These are phyloP conservation scores for Cytidiella melzeri DNA, from an alignment of 768 basidiomycete species.

Conservation along the genomic window DNA sequence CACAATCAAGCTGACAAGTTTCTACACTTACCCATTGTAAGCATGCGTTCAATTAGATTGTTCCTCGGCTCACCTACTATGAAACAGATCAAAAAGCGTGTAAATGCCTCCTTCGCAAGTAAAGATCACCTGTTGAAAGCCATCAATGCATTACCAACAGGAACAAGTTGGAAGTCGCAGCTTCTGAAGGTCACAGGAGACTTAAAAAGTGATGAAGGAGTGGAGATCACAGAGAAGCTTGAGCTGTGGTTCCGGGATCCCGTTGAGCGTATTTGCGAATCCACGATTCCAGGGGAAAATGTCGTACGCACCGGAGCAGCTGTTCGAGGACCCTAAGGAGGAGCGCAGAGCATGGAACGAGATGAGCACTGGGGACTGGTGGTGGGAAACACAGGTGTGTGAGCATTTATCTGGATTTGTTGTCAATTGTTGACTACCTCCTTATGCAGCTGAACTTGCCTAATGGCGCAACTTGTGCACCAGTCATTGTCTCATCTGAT, in stretches of 20 bases:
- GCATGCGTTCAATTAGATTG: no score
- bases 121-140: slow-evolving; percentile 1
- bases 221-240: slow-evolving; percentile 24
- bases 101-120: background rate
- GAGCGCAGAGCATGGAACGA: slow-evolving; percentile 27
- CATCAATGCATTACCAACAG: background rate
- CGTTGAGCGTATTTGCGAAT: slow-evolving; percentile 30
- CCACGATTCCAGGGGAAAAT: slow-evolving; percentile 25
- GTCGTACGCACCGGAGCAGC: slow-evolving; percentile 27
- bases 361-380: slow-evolving; percentile 43
- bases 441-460: slow-evolving; percentile 15
- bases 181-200: background rate
- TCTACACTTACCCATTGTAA: no score
- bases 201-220: background rate
- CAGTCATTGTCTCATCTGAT: slow-evolving; percentile 25
- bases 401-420: background rate
- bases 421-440: no score
- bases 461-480: slow-evolving; percentile 20
- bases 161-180: background rate
- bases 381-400: slow-evolving; percentile 42
- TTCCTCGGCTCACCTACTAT: no score
- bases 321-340: slow-evolving; percentile 24
- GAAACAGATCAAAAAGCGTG: background rate
- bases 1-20: no score
- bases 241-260: slow-evolving; percentile 29